Base-by-base conservation (phyloP, 2,329 filamentous ascomycete genomes). In the Fusarium chlamydosporum region DNA sequence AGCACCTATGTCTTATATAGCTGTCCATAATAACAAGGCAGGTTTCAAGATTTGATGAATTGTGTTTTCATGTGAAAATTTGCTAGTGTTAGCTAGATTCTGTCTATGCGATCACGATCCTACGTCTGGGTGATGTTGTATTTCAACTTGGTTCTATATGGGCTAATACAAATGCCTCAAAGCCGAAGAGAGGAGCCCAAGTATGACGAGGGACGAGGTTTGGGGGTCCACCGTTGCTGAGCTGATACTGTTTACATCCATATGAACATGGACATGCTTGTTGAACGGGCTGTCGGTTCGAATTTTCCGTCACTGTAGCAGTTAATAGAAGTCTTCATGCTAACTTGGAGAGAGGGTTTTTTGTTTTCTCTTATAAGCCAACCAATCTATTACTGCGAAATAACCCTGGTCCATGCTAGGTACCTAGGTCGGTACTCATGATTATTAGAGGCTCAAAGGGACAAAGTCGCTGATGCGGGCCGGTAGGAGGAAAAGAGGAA, bases 91-190 rank as follows among this genome's bases (percentile, higher is more conserved):
- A 23, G 27, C 20, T 20, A 20, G 23, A 35, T 13, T 15, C 27
- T 15, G 27, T 41, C 18, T 27, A 37, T 51, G 41, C 31, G 48
- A 65, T 61, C 46, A 29, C 18, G 61, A 61, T 55, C 26, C 7
- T 26, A 23, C 10, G 11, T 33, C 26, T 23, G 20, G 20, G 40
- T 20, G 16, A 29, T 47, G 34, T 27, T 48, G 35, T 46, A 35
- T 27, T 29, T 18, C 34, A 38, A 33, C 26, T 23, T 12, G 31
- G 40, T 29, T 31, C 20, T 33, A 51, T 7, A 54, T 56, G 35
- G 37, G 33, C 63, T 63, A 53, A 60, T 70, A 35, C 65, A 70
- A 70, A 68, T 70, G 41, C 67, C 67, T 70, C 67, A 70, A 56
- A 42, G 47, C 16, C 50, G 42, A 54, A 56, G 47, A 53, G 54